Percentiles rank a stretch among this genome's conserved stretches.
phyloP scores from a whole-genome alignment of 2,329 filamentous ascomycete genomes.

The Thyridium curvatum region DNA sequence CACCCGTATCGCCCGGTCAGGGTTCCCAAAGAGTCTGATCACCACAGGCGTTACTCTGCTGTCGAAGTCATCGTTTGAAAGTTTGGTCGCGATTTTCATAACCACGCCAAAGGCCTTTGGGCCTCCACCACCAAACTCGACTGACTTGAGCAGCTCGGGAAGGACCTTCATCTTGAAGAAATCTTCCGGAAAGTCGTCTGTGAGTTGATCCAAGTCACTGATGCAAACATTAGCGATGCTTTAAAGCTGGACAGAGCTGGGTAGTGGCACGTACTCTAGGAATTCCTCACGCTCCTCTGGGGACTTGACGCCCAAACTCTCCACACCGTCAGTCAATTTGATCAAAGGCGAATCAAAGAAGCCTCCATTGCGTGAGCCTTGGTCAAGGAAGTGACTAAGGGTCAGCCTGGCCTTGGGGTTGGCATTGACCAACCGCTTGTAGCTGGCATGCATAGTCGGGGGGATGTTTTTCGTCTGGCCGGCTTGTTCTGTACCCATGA shows the following conservation, averaged over 20 bases:
- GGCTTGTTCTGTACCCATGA: constrained; percentile 68
- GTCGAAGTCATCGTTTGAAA: constrained; percentile 87
- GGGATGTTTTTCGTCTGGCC: constrained; percentile 83
- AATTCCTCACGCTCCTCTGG: constrained; percentile 81
- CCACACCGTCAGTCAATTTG: constrained; percentile 85
- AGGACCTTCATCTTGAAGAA: constrained; percentile 98
- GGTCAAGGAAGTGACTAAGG: constrained; percentile 80
- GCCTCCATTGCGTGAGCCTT: constrained; percentile 71
- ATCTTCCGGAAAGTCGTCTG: constrained; percentile 93
- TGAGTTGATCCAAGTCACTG: constrained; percentile 73
- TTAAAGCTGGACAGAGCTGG: too few relatives aligned
- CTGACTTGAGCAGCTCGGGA: constrained; percentile 92
- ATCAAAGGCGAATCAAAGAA: constrained; percentile 95
- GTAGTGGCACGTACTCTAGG: constrained; percentile 46
- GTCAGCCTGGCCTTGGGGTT: constrained; percentile 87
- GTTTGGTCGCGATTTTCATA: constrained; percentile 83
- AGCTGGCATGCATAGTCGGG: constrained; percentile 81
- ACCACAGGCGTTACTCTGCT: constrained; percentile 77
- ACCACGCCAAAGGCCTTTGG: constrained; percentile 84
- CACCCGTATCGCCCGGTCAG: constrained; percentile 86
- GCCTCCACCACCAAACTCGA: constrained; percentile 96
- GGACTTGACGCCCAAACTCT: constrained; percentile 83
- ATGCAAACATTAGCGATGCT: constrained; percentile 22
- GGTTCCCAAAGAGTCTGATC: constrained; percentile 80
- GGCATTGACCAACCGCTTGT: constrained; percentile 80